Percentiles rank a stretch among this genome's conserved stretches.
Evolutionary conservation across 768 basidiomycete genomes (phyloP).

Genomic region (Boletales sp.): DNA sequence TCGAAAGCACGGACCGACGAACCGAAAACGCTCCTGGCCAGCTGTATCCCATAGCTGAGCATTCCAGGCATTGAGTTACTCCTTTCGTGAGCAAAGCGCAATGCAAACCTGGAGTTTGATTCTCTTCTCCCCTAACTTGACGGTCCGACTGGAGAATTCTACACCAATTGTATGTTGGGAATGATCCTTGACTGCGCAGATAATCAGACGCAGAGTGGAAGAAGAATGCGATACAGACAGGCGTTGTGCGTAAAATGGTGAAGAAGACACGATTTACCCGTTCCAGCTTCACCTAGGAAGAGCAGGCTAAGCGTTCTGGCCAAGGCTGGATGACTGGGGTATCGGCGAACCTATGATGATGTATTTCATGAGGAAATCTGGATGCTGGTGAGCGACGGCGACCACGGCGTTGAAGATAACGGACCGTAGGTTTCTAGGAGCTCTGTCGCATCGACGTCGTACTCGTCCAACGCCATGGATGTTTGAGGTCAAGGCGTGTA

Average conservation of each 20-base stretch:
- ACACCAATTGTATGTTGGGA: conserved; percentile 99
- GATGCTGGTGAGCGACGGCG: conserved; percentile 13
- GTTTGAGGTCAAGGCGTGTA: neutral
- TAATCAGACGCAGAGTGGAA: conserved; percentile 5
- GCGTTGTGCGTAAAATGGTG: conserved; percentile 96
- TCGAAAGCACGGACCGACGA: conserved; percentile 13
- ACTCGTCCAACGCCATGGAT: conserved; percentile 51
- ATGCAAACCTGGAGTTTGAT: conserved; percentile 86
- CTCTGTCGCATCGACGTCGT: conserved; percentile 83
- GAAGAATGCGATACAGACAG: conserved; percentile 54
- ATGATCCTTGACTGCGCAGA: conserved; percentile 81
- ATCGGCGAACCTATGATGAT: conserved; percentile 80
- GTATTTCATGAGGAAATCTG: conserved; percentile 99
- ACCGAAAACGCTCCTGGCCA: conserved; percentile 94
- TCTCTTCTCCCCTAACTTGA: conserved; percentile 89
- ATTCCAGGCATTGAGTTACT: conserved; percentile 11
- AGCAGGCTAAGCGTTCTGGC: conserved; percentile 3
- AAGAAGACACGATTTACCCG: conserved; percentile 94
- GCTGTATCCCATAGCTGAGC: conserved; percentile 94
- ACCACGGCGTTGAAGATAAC: conserved; percentile 11
- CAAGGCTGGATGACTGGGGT: neutral
- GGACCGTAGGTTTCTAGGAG: conserved; percentile 91
- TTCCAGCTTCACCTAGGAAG: conserved; percentile 83
- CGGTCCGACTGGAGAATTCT: conserved; percentile 92
- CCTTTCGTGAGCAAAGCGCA: neutral